A percentile compares a stretch with the other conserved stretches of the same genome.
Evolutionary conservation across 1,139 yeast genomes (phyloP).

Genomic region (Blastobotrys malaysiensis): DNA sequence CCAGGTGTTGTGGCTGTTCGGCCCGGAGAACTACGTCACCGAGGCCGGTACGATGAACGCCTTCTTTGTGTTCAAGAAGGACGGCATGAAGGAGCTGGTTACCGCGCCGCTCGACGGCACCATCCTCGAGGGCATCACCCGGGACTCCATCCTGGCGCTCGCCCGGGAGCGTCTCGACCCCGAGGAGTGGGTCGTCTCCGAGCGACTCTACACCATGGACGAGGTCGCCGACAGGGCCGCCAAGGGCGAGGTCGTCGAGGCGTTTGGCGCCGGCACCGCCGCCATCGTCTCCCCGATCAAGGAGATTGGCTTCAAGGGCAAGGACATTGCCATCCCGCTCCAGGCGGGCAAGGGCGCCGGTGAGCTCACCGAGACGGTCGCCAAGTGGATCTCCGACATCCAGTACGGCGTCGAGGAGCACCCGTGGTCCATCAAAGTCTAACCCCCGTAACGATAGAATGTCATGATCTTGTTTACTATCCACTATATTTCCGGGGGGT

Average conservation of each 20-base stretch:
- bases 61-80: conserved; percentile 72
- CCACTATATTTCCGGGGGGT: neutral
- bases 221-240: conserved; percentile 75
- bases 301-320: conserved; percentile 73
- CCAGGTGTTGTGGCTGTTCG: conserved; percentile 95
- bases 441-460: conserved; percentile 2
- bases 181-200: conserved; percentile 71
- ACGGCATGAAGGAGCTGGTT: conserved; percentile 83
- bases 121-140: conserved; percentile 92
- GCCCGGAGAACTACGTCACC: conserved; percentile 81
- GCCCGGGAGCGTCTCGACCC: conserved; percentile 69
- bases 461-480: neutral
- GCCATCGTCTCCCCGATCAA: conserved; percentile 93
- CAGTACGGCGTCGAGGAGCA: conserved; percentile 82
- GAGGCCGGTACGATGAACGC: conserved; percentile 98
- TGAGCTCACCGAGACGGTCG: conserved; percentile 65
- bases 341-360: conserved; percentile 76
- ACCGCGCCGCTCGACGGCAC: conserved; percentile 98
- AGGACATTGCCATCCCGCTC: conserved; percentile 68
- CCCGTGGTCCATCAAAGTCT: conserved; percentile 39
- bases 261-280: conserved; percentile 98
- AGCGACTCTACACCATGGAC: conserved; percentile 72
- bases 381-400: conserved; percentile 78
- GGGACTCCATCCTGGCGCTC: conserved; percentile 77
- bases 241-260: conserved; percentile 83